These are phyloP conservation scores for Tetrahymena borealis DNA, from an alignment of 73 alveolate genomes.

Conservation along the genomic window DNA sequence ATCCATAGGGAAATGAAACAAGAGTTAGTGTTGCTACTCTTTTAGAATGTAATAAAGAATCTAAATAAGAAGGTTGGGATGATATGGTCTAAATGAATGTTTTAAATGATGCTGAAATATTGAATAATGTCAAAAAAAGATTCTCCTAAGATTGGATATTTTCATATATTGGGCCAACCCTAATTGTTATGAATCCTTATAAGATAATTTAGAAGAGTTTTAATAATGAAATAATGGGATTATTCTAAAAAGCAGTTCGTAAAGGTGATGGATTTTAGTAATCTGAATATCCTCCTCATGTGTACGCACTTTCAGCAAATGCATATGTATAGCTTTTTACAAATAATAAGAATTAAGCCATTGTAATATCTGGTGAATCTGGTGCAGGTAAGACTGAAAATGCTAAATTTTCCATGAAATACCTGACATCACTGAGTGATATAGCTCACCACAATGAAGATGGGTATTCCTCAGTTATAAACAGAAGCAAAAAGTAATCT, in stretches of 20 bases:
- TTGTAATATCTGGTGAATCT: constrained; percentile 97
- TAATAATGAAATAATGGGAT: constrained; percentile 41
- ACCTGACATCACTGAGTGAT: constrained; percentile 55
- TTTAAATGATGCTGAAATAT: constrained; percentile 68
- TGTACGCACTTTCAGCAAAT: constrained; percentile 82
- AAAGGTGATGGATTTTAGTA: constrained; percentile 7
- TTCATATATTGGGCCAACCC: constrained; percentile 94
- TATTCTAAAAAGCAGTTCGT: constrained; percentile 10
- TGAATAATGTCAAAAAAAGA: constrained; percentile 73
- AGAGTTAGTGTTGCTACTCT: neutral
- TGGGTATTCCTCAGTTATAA: neutral
- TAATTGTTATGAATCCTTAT: constrained; percentile 89
- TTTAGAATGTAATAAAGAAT: neutral
- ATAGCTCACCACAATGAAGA: constrained; percentile 1
- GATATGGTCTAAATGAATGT: constrained; percentile 76
- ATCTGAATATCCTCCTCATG: constrained; percentile 76
- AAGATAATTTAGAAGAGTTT: constrained; percentile 76
- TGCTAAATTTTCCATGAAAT: constrained; percentile 92
- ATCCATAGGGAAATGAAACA: neutral
- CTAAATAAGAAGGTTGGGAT: constrained; percentile 35
- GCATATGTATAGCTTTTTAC: constrained; percentile 72
- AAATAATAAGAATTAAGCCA: constrained; percentile 74
- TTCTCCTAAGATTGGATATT: constrained; percentile 75
- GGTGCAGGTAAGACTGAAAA: constrained; percentile 99
- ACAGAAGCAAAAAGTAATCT: constrained; percentile 5